Conservation (phyloP, 1,139 yeast genomes). For the Kodamaea plutei region DNA sequence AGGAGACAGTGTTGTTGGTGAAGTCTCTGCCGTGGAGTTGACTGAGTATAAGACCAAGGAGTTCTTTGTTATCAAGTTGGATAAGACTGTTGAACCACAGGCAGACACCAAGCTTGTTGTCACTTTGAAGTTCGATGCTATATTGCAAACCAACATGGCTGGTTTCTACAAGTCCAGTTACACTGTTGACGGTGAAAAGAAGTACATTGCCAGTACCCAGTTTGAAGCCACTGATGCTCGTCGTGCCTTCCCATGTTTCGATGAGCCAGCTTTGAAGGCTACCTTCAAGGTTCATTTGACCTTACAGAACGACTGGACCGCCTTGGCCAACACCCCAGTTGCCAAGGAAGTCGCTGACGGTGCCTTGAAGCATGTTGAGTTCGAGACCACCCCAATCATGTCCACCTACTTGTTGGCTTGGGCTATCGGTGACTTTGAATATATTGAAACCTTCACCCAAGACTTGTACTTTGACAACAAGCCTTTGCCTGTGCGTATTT, state of each 20-base stretch:
- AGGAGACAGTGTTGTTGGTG: constrained; percentile 4
- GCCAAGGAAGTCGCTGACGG: constrained; percentile 7
- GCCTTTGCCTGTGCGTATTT: constrained; percentile 69
- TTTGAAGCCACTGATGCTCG: constrained; percentile 90
- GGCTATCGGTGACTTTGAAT: constrained; percentile 73
- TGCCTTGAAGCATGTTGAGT: constrained; percentile 25
- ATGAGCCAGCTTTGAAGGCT: constrained; percentile 84
- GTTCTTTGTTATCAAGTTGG: constrained; percentile 23
- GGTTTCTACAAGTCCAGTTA: constrained; percentile 82
- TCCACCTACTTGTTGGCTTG: constrained; percentile 75
- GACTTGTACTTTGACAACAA: constrained; percentile 30
- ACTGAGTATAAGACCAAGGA: constrained; percentile 24
- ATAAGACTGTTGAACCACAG: constrained; percentile 6
- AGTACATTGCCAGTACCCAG: constrained; percentile 76
- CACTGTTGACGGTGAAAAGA: constrained; percentile 54
- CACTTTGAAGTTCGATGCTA: constrained; percentile 38
- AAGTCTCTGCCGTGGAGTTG: constrained; percentile 9
- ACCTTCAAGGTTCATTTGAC: constrained; percentile 38
- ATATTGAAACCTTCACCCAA: constrained; percentile 49
- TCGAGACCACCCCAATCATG: constrained; percentile 64
- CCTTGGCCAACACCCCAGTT: constrained; percentile 17
- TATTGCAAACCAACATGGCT: constrained; percentile 66
- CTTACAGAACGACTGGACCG: constrained; percentile 14
- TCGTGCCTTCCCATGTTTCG: constrained; percentile 87
- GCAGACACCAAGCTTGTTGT: constrained; percentile 12